Base-by-base conservation (phyloP, 2,329 filamentous ascomycete species). In the Diaporthe sp. region DNA sequence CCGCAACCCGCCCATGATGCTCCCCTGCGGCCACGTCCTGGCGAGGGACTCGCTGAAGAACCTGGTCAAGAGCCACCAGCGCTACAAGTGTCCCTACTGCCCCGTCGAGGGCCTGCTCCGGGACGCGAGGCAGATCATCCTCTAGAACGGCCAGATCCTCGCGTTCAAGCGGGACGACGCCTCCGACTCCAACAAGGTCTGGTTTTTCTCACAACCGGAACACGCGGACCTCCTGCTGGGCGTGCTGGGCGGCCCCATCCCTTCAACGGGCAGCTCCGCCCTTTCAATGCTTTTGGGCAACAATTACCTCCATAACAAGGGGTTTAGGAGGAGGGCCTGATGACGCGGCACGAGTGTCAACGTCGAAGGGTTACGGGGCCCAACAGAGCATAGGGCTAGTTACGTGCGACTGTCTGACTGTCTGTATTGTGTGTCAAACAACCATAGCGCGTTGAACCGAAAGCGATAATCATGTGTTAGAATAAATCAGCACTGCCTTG, bases 41-140 rank as follows among this genome's bases (percentile, higher is more conserved):
- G 96, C 95, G 25, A 90, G 92, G 78, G 96, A 98, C 81, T 95
- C 93, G 46, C 86, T 99, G 69, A 91, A 94, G 76, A 92, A 92
- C 81, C 88, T 98, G 57, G 92, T 92, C 73, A 98, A 97, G 85
- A 93, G 93, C 0, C 73, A 73, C 37, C 90, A 87, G 57, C 88
- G 93, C 76, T 97, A 97, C 88, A 99, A 99, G 84, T 99, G 97
- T 81, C 97, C 97, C 0, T 99, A 99, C 82, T 99, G 97, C 82
- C 97, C 97, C 0, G 92, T 87, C 42, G 96, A 98, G 84, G 95
- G 95, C 61, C 89, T 93, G 78, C 87, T 94, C 2, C 92, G 91
- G 78, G 95, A 98, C 73, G 95, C 95, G 9, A 90, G 88, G 79
- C 92, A 93, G 82, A 93, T 97, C 59, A 91, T 92, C 70, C 83